Percentiles rank a stretch among this genome's conserved stretches.
phyloP scores from a whole-genome alignment of 371 early-diverging fungal species.

The Mucor lusitanicus region DNA sequence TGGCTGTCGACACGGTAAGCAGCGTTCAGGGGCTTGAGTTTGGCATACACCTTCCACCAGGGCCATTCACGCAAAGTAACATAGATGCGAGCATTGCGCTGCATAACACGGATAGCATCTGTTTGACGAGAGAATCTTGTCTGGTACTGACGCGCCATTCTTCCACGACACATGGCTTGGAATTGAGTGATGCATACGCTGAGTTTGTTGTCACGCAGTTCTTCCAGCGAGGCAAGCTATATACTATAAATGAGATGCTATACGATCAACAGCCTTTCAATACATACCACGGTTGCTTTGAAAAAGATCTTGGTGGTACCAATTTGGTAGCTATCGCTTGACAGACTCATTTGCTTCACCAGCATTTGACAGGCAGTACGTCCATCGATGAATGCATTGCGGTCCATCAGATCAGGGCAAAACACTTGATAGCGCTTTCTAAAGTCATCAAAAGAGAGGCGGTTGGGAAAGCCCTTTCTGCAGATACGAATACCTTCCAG shows the following conservation, averaged over 20 bases:
- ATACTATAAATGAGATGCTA: too few relatives aligned
- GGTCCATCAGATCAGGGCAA: slow-evolving; percentile 73
- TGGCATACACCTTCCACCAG: slow-evolving; percentile 97
- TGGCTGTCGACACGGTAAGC: slow-evolving; percentile 78
- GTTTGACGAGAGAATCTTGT: slow-evolving; percentile 76
- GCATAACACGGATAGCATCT: slow-evolving; percentile 87
- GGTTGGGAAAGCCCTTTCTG: slow-evolving; percentile 97
- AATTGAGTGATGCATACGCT: slow-evolving; percentile 80
- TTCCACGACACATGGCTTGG: slow-evolving; percentile 90
- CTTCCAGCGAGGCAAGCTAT: slow-evolving; percentile 89
- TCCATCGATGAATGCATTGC: slow-evolving; percentile 74
- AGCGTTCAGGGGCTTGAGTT: slow-evolving; percentile 95
- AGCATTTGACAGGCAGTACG: slow-evolving; percentile 80
- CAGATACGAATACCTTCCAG: slow-evolving; percentile 99
- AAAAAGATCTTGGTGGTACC: slow-evolving; percentile 99
- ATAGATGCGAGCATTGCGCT: slow-evolving; percentile 89
- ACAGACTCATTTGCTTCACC: slow-evolving; percentile 73
- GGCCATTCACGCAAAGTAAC: slow-evolving; percentile 91
- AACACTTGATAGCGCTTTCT: slow-evolving; percentile 94
- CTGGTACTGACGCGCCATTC: slow-evolving; percentile 75
- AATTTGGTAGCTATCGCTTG: slow-evolving; percentile 82
- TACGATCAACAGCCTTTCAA: too few relatives aligned
- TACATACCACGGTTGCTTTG: slow-evolving; percentile 84
- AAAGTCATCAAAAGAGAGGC: slow-evolving; percentile 95
- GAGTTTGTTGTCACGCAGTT: slow-evolving; percentile 86